Evolutionary conservation across 169 alveolate species (phyloP).

Genomic region (Eimeria nieschulzi): DNA sequence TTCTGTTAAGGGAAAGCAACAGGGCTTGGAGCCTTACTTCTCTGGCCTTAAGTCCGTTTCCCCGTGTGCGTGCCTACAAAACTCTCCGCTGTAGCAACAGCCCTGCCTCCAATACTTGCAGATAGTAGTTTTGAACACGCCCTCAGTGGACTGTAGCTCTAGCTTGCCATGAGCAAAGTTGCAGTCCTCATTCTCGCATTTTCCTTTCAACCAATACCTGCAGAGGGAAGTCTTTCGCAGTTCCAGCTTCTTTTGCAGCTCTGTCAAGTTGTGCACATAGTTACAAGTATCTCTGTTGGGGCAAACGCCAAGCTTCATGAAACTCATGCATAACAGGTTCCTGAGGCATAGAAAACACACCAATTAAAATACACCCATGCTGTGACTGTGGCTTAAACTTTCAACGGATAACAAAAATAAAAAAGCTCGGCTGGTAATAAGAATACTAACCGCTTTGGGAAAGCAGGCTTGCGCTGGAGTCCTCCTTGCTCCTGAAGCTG

Average conservation of each 20-base stretch:
- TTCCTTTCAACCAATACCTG: constrained; percentile 74
- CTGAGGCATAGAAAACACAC: not conserved
- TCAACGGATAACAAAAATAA: too few species aligned
- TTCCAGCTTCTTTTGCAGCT: constrained; percentile 71
- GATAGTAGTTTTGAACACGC: constrained; percentile 81
- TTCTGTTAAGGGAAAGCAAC: not conserved
- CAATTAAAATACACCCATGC: not conserved
- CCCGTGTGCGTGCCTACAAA: constrained; percentile 84
- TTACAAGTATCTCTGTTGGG: constrained; percentile 58
- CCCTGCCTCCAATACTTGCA: constrained; percentile 84
- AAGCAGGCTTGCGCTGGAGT: constrained; percentile 32
- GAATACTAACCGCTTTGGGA: constrained; percentile 28
- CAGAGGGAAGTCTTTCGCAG: constrained; percentile 76
- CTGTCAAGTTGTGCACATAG: constrained; percentile 70
- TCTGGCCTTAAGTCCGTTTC: constrained; percentile 74
- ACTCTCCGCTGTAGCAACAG: constrained; percentile 79
- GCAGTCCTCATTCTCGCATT: constrained; percentile 78
- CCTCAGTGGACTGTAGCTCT: constrained; percentile 82
- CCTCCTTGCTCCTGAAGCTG: constrained; percentile 60
- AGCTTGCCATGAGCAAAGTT: constrained; percentile 83
- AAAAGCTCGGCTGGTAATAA: too few species aligned
- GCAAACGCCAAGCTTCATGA: constrained; percentile 56
- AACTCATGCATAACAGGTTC: constrained; percentile 57
- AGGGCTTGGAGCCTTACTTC: not conserved
- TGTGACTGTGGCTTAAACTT: too few species aligned